phyloP scores from a whole-genome alignment of 2,329 filamentous ascomycete species.

The Trichoderma pleuroti region DNA sequence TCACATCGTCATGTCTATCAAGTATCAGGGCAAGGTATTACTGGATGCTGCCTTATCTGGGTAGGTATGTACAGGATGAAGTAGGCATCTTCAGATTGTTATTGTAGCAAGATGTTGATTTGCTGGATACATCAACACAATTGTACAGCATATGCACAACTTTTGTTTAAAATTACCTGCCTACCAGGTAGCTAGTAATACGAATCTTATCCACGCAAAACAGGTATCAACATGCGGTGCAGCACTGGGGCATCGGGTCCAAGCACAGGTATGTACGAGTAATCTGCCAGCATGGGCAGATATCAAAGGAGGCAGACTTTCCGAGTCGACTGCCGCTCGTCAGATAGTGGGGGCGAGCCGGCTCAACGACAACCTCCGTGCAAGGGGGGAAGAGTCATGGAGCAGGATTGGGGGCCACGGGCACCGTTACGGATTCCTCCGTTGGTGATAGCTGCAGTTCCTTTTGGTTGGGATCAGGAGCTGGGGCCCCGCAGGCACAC shows the following conservation, averaged over 20 bases:
- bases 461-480: background rate
- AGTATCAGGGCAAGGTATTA: background rate
- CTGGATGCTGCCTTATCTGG: background rate
- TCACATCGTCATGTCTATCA: background rate
- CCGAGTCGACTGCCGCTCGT: constrained; percentile 9
- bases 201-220: background rate
- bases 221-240: background rate
- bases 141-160: background rate
- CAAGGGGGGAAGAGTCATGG: background rate
- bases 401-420: background rate
- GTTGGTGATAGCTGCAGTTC: background rate
- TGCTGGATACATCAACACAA: background rate
- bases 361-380: background rate
- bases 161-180: no score
- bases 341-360: background rate
- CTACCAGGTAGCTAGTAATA: background rate
- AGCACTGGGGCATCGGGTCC: background rate
- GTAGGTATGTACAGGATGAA: background rate
- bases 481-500: background rate
- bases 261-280: background rate
- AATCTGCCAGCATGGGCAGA: background rate
- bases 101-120: background rate
- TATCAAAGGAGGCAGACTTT: background rate
- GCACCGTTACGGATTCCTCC: background rate
- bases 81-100: background rate